Percentiles rank a stretch among this genome's conserved stretches.
Evolutionary conservation across 2,329 filamentous ascomycete genomes (phyloP).

Genomic region (Cladosporium oxysporum): DNA sequence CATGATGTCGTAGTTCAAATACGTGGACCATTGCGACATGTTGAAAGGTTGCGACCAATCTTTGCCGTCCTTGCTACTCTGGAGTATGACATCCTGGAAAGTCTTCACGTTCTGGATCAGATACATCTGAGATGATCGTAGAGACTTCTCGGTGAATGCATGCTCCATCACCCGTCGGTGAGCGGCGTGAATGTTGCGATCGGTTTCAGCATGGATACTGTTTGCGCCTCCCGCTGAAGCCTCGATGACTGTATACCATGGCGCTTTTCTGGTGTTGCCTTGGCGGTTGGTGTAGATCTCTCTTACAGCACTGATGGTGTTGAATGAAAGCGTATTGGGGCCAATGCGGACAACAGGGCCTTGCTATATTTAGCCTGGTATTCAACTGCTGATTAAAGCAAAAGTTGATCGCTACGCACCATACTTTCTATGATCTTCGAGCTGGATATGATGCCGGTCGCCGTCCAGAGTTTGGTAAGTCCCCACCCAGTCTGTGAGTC

Average conservation of each 20-base stretch:
- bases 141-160: conserved; percentile 50
- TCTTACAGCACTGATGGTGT: neutral
- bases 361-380: neutral
- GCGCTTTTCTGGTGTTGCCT: conserved; percentile 51
- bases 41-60: conserved; percentile 29
- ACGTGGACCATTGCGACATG: conserved; percentile 36
- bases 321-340: neutral
- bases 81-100: neutral
- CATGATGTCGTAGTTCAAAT: conserved; percentile 55
- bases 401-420: conserved; percentile 28
- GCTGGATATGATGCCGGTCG: conserved; percentile 33
- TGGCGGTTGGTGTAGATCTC: conserved; percentile 51
- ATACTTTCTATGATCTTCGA: conserved; percentile 68
- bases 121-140: conserved; percentile 31
- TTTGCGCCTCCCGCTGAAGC: conserved; percentile 42
- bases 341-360: neutral
- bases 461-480: conserved; percentile 34
- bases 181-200: conserved; percentile 48
- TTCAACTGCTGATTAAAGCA: neutral
- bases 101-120: conserved; percentile 29
- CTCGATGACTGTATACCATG: conserved; percentile 52
- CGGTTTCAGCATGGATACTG: conserved; percentile 49
- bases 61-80: conserved; percentile 18
- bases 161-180: conserved; percentile 50
- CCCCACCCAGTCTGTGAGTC: conserved; percentile 33